phyloP scores from a whole-genome alignment of 768 basidiomycete species.

The Fomitopsis pulvina region DNA sequence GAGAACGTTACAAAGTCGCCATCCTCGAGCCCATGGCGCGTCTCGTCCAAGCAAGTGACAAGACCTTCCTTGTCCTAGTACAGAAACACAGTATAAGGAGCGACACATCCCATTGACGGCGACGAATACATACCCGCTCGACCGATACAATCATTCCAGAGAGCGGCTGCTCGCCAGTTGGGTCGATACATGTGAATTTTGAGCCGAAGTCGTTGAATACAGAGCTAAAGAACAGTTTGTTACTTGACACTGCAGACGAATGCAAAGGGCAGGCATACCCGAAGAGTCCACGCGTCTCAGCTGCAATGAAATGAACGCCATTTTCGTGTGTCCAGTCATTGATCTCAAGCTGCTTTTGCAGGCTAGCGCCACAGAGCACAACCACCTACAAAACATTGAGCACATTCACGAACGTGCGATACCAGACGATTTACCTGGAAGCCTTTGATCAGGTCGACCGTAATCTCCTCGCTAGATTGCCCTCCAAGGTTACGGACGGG shows the following conservation, averaged over 20 bases:
- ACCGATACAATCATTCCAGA: constrained; percentile 94
- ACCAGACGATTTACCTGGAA: constrained; percentile 65
- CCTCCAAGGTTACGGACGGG: constrained; percentile 88
- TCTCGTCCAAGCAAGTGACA: constrained; percentile 95
- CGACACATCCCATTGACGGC: not conserved
- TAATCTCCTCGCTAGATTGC: constrained; percentile 66
- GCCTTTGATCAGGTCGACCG: constrained; percentile 72
- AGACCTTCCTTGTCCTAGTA: constrained; percentile 89
- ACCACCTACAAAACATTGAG: constrained; percentile 53
- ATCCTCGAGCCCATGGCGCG: constrained; percentile 96
- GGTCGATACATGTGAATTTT: constrained; percentile 92
- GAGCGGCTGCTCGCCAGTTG: constrained; percentile 94
- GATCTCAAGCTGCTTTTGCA: constrained; percentile 85
- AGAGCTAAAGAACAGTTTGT: constrained; percentile 33
- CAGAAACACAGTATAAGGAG: not conserved
- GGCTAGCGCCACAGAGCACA: constrained; percentile 74
- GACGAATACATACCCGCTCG: constrained; percentile 55
- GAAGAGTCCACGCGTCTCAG: constrained; percentile 90
- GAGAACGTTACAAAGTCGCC: constrained; percentile 96
- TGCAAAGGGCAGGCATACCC: constrained; percentile 47
- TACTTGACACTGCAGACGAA: not conserved
- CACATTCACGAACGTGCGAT: not conserved
- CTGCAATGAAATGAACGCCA: constrained; percentile 85
- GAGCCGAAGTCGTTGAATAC: constrained; percentile 96
- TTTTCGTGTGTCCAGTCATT: constrained; percentile 92